These are phyloP conservation scores for Colletotrichum sp. DNA, from an alignment of 2,329 filamentous ascomycete genomes.

Conservation along the genomic window DNA sequence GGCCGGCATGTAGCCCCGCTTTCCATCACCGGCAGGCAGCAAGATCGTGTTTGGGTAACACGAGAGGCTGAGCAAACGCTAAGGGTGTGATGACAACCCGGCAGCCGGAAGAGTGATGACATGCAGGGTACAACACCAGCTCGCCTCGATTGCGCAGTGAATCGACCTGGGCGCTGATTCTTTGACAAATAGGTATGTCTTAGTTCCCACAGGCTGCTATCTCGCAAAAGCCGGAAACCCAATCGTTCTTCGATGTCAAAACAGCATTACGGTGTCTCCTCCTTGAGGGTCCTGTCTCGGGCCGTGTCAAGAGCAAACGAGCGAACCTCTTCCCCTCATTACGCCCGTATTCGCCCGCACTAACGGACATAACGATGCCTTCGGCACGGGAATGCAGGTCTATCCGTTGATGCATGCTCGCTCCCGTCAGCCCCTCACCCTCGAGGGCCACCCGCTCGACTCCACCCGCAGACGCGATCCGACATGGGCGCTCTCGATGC, in stretches of 20 bases:
- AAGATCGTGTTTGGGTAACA: neutral
- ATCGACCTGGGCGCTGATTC: too few species aligned
- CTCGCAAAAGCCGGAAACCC: neutral
- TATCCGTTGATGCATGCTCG: neutral
- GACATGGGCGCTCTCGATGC: neutral
- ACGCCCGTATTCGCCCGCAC: neutral
- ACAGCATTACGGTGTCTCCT: neutral
- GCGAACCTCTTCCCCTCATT: neutral
- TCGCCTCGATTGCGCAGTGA: neutral
- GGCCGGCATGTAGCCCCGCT: neutral
- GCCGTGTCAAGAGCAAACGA: neutral
- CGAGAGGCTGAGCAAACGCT: neutral
- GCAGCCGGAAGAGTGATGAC: neutral
- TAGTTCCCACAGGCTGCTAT: neutral
- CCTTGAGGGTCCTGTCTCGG: neutral
- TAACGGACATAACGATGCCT: neutral
- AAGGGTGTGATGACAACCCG: neutral
- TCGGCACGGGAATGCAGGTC: neutral
- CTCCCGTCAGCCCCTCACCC: neutral
- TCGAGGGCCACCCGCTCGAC: neutral
- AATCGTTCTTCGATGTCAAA: neutral
- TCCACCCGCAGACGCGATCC: neutral
- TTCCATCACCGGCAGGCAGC: neutral
- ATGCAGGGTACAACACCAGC: neutral
- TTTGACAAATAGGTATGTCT: neutral